Percentiles rank a stretch among this genome's conserved stretches.
Conservation (phyloP, 306 rosid genomes). For the Alnus rubra region DNA sequence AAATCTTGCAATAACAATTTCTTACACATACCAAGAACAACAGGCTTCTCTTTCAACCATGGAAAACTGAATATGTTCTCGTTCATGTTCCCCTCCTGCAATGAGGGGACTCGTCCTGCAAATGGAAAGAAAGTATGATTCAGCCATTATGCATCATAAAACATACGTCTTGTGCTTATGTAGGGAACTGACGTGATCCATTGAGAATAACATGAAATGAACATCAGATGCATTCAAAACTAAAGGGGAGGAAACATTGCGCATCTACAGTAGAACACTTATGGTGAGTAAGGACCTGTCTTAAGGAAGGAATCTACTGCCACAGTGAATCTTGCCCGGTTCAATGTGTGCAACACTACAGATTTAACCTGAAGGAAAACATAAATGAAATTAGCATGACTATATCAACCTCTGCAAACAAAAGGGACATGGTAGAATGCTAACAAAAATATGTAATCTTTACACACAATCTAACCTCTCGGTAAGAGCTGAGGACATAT, state of each 20-base stretch:
- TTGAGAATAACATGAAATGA: conserved; percentile 18
- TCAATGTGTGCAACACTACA: conserved; percentile 94
- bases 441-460: conserved; percentile 12
- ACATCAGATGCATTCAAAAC: conserved; percentile 14
- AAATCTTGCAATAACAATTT: conserved; percentile 15
- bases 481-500: conserved; percentile 82
- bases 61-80: conserved; percentile 85
- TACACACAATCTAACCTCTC: conserved; percentile 67
- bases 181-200: conserved; percentile 11
- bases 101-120: conserved; percentile 83
- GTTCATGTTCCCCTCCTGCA: conserved; percentile 77
- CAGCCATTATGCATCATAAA: conserved; percentile 16
- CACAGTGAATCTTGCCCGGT: conserved; percentile 82
- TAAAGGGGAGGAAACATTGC: conserved; percentile 7
- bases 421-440: conserved; percentile 12
- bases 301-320: conserved; percentile 84
- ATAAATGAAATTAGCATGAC: conserved; percentile 31
- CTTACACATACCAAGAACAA: conserved; percentile 74
- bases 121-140: conserved; percentile 20
- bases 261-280: conserved; percentile 26
- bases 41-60: conserved; percentile 80
- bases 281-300: conserved; percentile 58
- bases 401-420: conserved; percentile 22
- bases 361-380: conserved; percentile 65
- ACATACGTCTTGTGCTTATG: conserved; percentile 12